Base-by-base conservation (phyloP, 2,329 filamentous ascomycete genomes). In the Ascochyta pisi region DNA sequence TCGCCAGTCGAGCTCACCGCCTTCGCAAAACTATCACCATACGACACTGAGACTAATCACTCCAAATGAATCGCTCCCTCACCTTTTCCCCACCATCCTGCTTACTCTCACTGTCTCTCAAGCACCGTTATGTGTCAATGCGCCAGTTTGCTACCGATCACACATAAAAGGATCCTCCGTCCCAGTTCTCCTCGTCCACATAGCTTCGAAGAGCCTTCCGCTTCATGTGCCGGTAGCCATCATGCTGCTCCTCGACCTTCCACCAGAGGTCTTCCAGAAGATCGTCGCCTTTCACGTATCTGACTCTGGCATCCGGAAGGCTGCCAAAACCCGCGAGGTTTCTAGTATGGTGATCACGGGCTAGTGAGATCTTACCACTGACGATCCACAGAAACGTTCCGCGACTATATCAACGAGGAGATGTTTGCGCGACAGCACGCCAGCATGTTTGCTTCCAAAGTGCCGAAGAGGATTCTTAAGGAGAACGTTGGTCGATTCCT, bases 221-320 rank as follows among this genome's bases (percentile, higher is more conserved):
- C 29, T 42, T 34, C 23, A 22, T 7, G 6, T 41, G 29, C 13
- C 37, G 2, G 6, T 40, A 16, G 24, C 27, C 50, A 49, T 7
- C 35, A 55, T 55, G 46, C 16, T 39, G 9, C 35, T 55, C 16
- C 29, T 55, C 9, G 46, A 55, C 10, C 19, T 55, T 3, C 52
- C 46, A 6, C 52, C 52, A 16, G 52, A 50, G 27, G 23, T 46
- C 1, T 55, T 55, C 29, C 42, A 53, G 23, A 42, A 22, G 22
- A 37, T 53, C 42, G 23, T 53, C n/a, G 22, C 6, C 15, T 26
- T 35, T 9, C 29, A 46, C n/a, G 50, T 45, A 4, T 22, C 22
- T 23, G 27, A 15, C 3, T 27, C 34, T 3, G 19, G 42, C 22
- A 13, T 24, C 24, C 13, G 27, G 3, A 33, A 34, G 27, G 35